These are phyloP conservation scores for Arctium minus DNA, from an alignment of 129 eudicot species.

Conservation along the genomic window DNA sequence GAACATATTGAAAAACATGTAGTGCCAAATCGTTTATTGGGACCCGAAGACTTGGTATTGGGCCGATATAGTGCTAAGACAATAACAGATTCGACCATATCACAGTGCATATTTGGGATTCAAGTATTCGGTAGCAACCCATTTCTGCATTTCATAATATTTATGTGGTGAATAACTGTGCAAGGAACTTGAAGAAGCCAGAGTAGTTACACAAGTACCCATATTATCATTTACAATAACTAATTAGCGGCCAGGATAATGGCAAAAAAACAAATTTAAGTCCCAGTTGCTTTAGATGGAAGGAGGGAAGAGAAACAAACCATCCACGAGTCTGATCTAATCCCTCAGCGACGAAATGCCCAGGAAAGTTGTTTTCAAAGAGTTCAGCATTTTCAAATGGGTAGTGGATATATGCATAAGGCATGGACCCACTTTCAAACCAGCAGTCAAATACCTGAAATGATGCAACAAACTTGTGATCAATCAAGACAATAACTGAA, in stretches of 20 bases:
- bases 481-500: not conserved
- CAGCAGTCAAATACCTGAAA: slow-evolving; percentile 93
- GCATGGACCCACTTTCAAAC: slow-evolving; percentile 99
- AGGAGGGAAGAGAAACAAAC: slow-evolving; percentile 32
- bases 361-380: slow-evolving; percentile 74
- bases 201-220: not conserved
- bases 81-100: not conserved
- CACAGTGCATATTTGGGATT: not conserved
- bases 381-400: slow-evolving; percentile 80
- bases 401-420: slow-evolving; percentile 87
- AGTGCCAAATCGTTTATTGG: not conserved
- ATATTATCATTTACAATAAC: not conserved
- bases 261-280: not conserved
- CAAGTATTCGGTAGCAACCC: not conserved
- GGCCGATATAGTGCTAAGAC: not conserved
- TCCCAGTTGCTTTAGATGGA: not conserved
- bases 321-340: slow-evolving; percentile 97
- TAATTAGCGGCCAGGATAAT: not conserved
- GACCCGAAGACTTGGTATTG: not conserved
- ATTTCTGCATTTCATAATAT: not conserved
- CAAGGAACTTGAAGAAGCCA: not conserved
- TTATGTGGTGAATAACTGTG: too few species aligned
- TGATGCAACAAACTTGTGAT: not conserved
- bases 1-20: not conserved
- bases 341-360: slow-evolving; percentile 96